A percentile compares a stretch with the other conserved stretches of the same genome.
Evolutionary conservation across 169 alveolate genomes (phyloP).

Genomic region (Eimeria praecox): DNA sequence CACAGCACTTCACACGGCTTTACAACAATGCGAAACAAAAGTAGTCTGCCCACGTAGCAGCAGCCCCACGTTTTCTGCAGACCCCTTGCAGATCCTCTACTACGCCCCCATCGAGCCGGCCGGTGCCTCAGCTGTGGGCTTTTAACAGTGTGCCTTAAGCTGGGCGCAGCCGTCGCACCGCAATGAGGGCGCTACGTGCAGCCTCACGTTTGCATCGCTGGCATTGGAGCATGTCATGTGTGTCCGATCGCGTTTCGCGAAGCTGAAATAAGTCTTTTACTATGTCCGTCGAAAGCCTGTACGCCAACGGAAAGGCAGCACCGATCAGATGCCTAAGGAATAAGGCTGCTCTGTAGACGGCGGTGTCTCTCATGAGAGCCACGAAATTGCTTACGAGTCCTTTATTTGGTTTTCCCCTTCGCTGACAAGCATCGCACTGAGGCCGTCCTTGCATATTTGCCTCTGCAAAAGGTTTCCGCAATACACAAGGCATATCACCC

Average conservation of each 20-base stretch:
- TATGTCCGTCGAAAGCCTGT: slow-evolving; percentile 86
- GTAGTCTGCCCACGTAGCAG: neutral
- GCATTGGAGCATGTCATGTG: slow-evolving; percentile 88
- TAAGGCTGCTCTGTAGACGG: neutral
- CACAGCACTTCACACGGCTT: neutral
- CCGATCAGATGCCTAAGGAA: neutral
- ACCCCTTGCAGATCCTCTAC: neutral
- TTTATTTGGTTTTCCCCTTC: slow-evolving; percentile 85
- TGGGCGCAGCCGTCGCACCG: neutral
- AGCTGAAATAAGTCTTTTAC: slow-evolving; percentile 86
- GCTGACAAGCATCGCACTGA: slow-evolving; percentile 88
- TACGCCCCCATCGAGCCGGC: neutral
- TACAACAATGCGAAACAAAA: neutral
- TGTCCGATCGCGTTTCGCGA: slow-evolving; percentile 86
- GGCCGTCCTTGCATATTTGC: slow-evolving; percentile 88
- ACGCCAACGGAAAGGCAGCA: neutral
- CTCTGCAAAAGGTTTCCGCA: slow-evolving; percentile 86
- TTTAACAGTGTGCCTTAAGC: neutral
- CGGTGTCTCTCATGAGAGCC: neutral
- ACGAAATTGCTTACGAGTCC: slow-evolving; percentile 78
- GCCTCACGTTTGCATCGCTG: slow-evolving; percentile 80
- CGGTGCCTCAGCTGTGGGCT: neutral
- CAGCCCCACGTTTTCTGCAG: neutral
- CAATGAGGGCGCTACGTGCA: neutral
- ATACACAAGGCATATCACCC: neutral